These are phyloP conservation scores for Sclerotinia nivalis DNA, from an alignment of 2,329 filamentous ascomycete genomes.

Conservation along the genomic window DNA sequence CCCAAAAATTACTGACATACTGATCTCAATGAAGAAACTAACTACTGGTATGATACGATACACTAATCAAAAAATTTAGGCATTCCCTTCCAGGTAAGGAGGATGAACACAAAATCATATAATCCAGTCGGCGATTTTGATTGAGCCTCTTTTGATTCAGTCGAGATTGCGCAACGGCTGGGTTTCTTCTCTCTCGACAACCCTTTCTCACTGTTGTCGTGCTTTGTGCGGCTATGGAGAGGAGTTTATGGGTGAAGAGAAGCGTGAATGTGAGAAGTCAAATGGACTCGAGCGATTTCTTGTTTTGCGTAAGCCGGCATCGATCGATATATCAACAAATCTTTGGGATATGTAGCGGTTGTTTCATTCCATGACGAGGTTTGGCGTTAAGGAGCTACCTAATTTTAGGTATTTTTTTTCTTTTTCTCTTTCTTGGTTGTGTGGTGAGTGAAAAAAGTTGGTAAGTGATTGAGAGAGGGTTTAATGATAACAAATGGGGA, in stretches of 20 bases:
- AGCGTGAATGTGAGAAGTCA: too few relatives aligned
- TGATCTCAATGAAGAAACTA: background rate
- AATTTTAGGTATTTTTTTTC: too few relatives aligned
- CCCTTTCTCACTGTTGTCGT: conserved; percentile 34
- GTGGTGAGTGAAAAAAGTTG: too few relatives aligned
- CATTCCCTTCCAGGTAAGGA: conserved; percentile 2
- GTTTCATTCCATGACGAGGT: too few relatives aligned
- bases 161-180: conserved; percentile 54
- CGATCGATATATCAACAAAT: background rate
- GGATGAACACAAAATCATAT: conserved; percentile 6
- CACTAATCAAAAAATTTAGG: background rate
- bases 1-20: conserved; percentile 1
- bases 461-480: too few relatives aligned
- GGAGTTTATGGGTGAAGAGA: conserved; percentile 40
- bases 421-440: too few relatives aligned
- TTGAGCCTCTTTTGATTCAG: conserved; percentile 32
- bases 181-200: conserved; percentile 28
- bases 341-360: too few relatives aligned
- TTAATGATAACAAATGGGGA: too few relatives aligned
- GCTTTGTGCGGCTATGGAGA: conserved; percentile 54
- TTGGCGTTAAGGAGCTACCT: too few relatives aligned
- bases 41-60: background rate
- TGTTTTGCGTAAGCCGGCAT: background rate
- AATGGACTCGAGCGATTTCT: background rate
- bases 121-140: conserved; percentile 14